phyloP scores from a whole-genome alignment of 768 basidiomycete genomes.

The Boletus sensibilis region DNA sequence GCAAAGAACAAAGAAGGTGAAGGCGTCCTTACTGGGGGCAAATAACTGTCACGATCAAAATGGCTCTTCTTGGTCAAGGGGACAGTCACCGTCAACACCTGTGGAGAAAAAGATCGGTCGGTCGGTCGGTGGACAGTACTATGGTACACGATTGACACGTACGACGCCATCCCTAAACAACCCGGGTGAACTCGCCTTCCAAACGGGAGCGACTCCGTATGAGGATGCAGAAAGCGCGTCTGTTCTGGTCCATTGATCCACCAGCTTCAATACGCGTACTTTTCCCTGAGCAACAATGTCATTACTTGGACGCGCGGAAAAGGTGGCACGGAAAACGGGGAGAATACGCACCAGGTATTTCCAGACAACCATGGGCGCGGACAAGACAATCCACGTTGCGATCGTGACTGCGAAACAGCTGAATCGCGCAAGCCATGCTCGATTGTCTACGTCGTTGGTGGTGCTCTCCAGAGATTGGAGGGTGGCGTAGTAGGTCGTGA shows the following conservation, averaged over 20 bases:
- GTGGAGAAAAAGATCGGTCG: background rate
- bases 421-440: conserved; percentile 36
- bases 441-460: conserved; percentile 9
- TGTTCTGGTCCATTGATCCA: conserved; percentile 40
- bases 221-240: conserved; percentile 33
- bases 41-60: conserved; percentile 43
- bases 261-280: conserved; percentile 37
- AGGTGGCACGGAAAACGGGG: background rate
- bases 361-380: conserved; percentile 45
- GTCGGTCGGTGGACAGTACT: background rate
- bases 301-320: background rate
- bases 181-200: conserved; percentile 43
- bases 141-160: conserved; percentile 8
- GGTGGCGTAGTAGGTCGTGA: conserved; percentile 37
- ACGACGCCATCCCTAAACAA: conserved; percentile 40
- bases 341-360: conserved; percentile 40
- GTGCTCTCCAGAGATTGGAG: conserved; percentile 16
- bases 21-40: conserved; percentile 41
- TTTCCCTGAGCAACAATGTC: conserved; percentile 38
- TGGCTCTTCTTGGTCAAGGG: conserved; percentile 32
- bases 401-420: conserved; percentile 39
- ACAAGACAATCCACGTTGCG: conserved; percentile 39
- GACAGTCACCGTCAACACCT: conserved; percentile 42
- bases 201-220: conserved; percentile 34
- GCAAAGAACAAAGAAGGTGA: background rate